Evolutionary conservation across 257 asterid species (phyloP).

Genomic region (Solanum chmielewskii): DNA sequence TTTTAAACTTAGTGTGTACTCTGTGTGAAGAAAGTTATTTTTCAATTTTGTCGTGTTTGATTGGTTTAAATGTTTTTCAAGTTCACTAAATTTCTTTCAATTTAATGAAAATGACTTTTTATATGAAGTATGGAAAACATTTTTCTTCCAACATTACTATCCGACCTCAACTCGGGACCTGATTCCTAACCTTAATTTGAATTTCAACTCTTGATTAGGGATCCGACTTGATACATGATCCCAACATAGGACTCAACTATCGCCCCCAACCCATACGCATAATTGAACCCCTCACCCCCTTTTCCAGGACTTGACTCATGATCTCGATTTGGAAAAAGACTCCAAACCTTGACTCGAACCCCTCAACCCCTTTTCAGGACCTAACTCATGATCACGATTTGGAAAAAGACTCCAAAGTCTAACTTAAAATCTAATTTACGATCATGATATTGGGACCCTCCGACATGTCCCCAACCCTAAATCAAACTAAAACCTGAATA

Average conservation of each 20-base stretch:
- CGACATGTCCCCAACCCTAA: not conserved
- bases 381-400: not conserved
- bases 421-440: too few relatives aligned
- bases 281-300: accelerated
- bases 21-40: too few relatives aligned
- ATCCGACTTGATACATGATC: too few relatives aligned
- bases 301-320: too few relatives aligned
- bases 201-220: not conserved
- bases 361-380: accelerated
- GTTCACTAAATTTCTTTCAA: not conserved
- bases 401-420: not conserved
- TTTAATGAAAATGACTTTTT: not conserved
- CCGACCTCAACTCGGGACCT: not conserved
- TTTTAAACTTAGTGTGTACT: not conserved
- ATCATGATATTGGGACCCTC: not conserved
- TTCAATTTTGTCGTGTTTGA: too few relatives aligned
- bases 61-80: not conserved
- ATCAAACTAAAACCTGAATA: too few relatives aligned
- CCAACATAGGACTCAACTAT: not conserved
- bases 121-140: accelerated
- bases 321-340: not conserved
- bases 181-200: not conserved
- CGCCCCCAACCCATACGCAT: not conserved
- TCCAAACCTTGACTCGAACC: not conserved
- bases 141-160: not conserved